Evolutionary conservation across 164 flowering plant species (phyloP).

Genomic region (Chimonanthus salicifolius): DNA sequence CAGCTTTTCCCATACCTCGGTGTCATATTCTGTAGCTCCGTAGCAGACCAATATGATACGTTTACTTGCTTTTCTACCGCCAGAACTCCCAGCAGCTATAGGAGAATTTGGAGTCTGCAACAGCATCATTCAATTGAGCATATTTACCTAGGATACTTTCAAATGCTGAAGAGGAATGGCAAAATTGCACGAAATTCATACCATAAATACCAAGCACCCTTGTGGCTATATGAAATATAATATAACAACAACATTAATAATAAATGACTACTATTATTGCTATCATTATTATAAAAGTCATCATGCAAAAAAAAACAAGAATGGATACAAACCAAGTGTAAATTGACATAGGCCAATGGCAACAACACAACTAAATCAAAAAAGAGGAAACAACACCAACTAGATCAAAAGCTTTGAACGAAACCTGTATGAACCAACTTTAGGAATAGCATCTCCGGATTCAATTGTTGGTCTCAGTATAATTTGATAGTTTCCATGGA

Average conservation of each 20-base stretch:
- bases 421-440: too few species aligned
- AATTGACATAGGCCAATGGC: too few species aligned
- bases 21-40: constrained; percentile 42
- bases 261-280: neutral
- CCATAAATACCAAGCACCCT: neutral
- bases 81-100: constrained; percentile 59
- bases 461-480: too few species aligned
- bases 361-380: too few species aligned
- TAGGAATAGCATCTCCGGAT: too few species aligned
- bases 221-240: too few species aligned
- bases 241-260: neutral
- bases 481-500: too few species aligned
- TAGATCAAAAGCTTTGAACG: too few species aligned
- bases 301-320: neutral
- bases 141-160: neutral
- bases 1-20: constrained; percentile 39
- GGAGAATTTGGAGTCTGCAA: constrained; percentile 93
- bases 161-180: neutral
- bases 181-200: neutral
- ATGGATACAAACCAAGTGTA: too few species aligned
- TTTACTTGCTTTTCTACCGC: constrained; percentile 64
- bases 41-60: constrained; percentile 74
- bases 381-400: too few species aligned
- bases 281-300: neutral
- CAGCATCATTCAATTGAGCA: constrained; percentile 5